Evolutionary conservation across 2,329 filamentous ascomycete genomes (phyloP).

Genomic region (Penicillium thymicola): DNA sequence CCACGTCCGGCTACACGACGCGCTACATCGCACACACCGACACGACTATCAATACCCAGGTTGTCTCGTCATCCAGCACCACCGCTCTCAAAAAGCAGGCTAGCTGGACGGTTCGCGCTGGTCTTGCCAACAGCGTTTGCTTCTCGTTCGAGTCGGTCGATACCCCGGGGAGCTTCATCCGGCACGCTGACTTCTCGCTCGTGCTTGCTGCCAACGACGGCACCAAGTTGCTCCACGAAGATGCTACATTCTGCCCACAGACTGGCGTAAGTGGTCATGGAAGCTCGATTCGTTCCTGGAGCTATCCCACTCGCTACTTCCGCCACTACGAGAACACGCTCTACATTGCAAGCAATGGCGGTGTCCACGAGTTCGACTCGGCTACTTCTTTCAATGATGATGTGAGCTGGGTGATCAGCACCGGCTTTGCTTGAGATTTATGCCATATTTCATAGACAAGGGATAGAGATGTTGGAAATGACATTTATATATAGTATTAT

Average conservation of each 20-base stretch:
- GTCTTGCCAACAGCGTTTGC: slow-evolving; percentile 57
- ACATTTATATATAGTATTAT: neutral
- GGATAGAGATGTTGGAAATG: neutral
- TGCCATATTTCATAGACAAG: neutral
- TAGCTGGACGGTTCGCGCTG: slow-evolving; percentile 54
- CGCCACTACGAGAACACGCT: slow-evolving; percentile 52
- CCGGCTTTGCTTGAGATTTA: slow-evolving; percentile 43
- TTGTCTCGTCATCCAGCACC: slow-evolving; percentile 51
- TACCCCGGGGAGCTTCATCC: slow-evolving; percentile 56
- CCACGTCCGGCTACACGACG: slow-evolving; percentile 53
- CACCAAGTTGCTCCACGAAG: slow-evolving; percentile 56
- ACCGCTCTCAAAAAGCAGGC: slow-evolving; percentile 51
- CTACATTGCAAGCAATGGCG: slow-evolving; percentile 55
- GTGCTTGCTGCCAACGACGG: slow-evolving; percentile 51
- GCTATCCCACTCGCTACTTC: slow-evolving; percentile 58
- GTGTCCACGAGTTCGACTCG: slow-evolving; percentile 54
- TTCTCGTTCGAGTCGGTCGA: slow-evolving; percentile 61
- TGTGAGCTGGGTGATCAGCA: slow-evolving; percentile 50
- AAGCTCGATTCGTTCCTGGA: slow-evolving; percentile 56
- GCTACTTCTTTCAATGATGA: slow-evolving; percentile 52
- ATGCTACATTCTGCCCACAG: slow-evolving; percentile 62
- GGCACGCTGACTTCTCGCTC: slow-evolving; percentile 56
- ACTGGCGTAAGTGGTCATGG: slow-evolving; percentile 52
- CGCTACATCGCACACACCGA: slow-evolving; percentile 56
- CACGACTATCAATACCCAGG: slow-evolving; percentile 53